Conservation (phyloP, 805 yeast species). For the Torulaspora maleeae region DNA sequence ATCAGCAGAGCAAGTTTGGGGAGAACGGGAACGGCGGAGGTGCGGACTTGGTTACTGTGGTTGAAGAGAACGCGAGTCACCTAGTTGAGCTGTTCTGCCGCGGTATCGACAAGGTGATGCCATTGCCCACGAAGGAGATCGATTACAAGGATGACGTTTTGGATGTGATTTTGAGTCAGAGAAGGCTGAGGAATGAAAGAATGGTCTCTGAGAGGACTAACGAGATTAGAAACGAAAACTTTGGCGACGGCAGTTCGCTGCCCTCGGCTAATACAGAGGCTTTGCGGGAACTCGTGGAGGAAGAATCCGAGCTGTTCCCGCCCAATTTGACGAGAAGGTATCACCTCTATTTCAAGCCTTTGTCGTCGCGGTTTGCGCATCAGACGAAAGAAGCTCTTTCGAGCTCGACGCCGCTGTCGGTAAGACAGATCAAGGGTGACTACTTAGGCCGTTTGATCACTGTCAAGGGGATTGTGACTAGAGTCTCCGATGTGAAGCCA, state of each 20-base stretch:
- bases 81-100: conserved; percentile 72
- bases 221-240: conserved; percentile 46
- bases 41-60: conserved; percentile 34
- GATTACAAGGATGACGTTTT: conserved; percentile 82
- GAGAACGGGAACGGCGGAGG: conserved; percentile 16
- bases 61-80: conserved; percentile 70
- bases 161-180: conserved; percentile 87
- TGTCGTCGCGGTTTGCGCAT: conserved; percentile 40
- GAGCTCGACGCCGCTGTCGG: conserved; percentile 63
- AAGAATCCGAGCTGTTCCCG: conserved; percentile 63
- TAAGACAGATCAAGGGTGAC: conserved; percentile 81
- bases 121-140: conserved; percentile 74
- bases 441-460: conserved; percentile 84
- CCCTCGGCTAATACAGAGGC: conserved; percentile 28
- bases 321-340: conserved; percentile 83
- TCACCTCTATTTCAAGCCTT: conserved; percentile 79
- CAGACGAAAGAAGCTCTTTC: conserved; percentile 29
- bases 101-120: conserved; percentile 77
- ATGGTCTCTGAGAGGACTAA: conserved; percentile 62
- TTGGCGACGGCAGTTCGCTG: conserved; percentile 27
- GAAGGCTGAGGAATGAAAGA: conserved; percentile 76
- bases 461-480: conserved; percentile 87
- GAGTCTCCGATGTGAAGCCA: conserved; percentile 96
- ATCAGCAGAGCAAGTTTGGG: conserved; percentile 47
- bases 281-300: conserved; percentile 35